Conservation (phyloP, 306 rosid species). For the apple (Malus domestica) region DNA sequence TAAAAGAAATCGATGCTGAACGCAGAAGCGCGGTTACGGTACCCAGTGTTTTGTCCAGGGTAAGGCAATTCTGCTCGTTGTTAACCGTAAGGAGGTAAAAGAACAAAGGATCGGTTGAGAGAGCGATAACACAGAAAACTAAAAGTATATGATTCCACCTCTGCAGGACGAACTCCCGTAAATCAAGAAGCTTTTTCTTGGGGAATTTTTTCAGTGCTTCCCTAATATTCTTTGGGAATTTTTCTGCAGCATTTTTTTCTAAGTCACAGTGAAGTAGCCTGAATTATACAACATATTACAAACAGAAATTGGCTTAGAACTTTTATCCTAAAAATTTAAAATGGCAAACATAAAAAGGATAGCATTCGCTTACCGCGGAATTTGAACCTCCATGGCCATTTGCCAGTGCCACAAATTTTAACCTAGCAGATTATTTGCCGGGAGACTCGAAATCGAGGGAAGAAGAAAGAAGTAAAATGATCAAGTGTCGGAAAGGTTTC, state of each 20-base stretch:
- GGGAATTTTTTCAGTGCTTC: background rate
- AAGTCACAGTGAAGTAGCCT: background rate
- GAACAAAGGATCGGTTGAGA: constrained; percentile 32
- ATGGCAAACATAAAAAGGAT: background rate
- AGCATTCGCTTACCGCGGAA: background rate
- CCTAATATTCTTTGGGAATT: background rate
- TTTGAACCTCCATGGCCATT: background rate
- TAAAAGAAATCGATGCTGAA: background rate
- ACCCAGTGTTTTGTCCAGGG: constrained; percentile 4
- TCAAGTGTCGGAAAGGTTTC: background rate
- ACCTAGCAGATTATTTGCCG: too few relatives aligned
- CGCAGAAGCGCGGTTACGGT: background rate
- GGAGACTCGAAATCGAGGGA: too few relatives aligned
- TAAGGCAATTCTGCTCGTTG: constrained; percentile 10
- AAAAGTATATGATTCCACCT: constrained; percentile 19
- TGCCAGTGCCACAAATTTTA: too few relatives aligned
- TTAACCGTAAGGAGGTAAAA: constrained; percentile 22
- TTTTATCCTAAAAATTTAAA: background rate
- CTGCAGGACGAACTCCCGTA: background rate
- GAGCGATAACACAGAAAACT: constrained; percentile 19
- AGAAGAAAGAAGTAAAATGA: background rate
- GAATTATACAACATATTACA: background rate
- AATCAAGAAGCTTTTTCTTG: background rate
- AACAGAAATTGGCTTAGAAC: background rate
- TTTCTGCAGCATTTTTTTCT: background rate